Evolutionary conservation across 2,329 filamentous ascomycete genomes (phyloP), one percentile per base, ranked within the genome.

Genomic region (Fusarium solani-melongenae): DNA sequence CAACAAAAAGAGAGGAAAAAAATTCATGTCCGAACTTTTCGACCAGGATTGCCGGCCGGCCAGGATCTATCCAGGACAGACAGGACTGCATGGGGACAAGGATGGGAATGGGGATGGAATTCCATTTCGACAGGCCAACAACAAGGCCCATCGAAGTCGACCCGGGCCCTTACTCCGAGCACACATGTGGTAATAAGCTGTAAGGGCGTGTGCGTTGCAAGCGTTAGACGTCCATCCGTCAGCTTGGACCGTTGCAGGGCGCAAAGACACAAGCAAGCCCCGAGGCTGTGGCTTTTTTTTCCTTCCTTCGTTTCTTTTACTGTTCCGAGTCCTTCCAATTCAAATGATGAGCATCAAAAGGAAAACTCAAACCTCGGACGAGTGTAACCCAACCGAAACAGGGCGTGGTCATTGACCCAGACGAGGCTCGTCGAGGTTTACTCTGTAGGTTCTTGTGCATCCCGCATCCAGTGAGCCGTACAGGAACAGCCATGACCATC

Each of bases 101-200:
- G 73, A 77, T 77, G 62, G 69, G 62, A 67, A 76, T 69, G 73
- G 72, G 53, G 67, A 77, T 75, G 53, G 59, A 62, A 73, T 67
- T 69, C 61, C 67, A 67, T 62, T 39, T 51, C 66, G 36, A 53
- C 58, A 66, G 66, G 65, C 73, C 71, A 65, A 71, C 69, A 71
- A 63, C 70, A 68, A 62, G 63, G 64, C 70, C 75, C 64, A 74
- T 51, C 24, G 27, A 17, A 24, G 44, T 51, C 17, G 27, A 51
- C 46, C 46, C 27, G 62, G 71, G 61, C 62, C 67, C 55, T 36
- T 38, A 51, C 46, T 51, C 46, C 27, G 46, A 31, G 46, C n/a
- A 31, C 46, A 17, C 27, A 31, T 31, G 46, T 31, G 36, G 34
- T 59, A 49, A 62, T 72, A 70, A 72, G 69, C 69, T 58, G 62